Evolutionary conservation across 768 basidiomycete genomes (phyloP), one percentile per base, ranked within the genome.

Genomic region (Amanita fuliginea): DNA sequence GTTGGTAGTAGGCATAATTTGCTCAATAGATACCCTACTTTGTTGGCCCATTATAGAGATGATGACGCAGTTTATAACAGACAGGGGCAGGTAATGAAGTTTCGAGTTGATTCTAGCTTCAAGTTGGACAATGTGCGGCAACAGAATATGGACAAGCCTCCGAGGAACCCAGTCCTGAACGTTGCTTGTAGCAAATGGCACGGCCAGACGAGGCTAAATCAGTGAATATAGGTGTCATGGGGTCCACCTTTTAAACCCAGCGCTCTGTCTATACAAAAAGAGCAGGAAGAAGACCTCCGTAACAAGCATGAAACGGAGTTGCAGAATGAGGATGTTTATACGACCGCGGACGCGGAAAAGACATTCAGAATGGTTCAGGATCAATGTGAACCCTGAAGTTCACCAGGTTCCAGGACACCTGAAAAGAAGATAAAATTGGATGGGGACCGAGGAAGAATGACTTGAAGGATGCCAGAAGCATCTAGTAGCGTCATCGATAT

Each of bases 21-120:
- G 21, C 48, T 35, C 28, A 41, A 36, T 16, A 26, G 36, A 54
- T 50, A 50, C 49, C 40, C 41, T 32, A 41, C 39, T 41, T 42
- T 39, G 32, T 28, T 42, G 32, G 19, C 14, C 48, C 48, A 48
- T 41, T 30, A 16, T 28, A 35, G 33, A 42, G 33, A 22, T 21
- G 18, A 21, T 16, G 39, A 26, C 24, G 34, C n/a, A 36, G 19
- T 33, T 30, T 19, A 6, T 45, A 32, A 45, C 18, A 3, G 46
- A 37, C 35, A 40, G 16, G 16, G 26, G 47, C 37, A 34, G 35
- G 14, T 34, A 35, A 2, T 32, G 45, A 33, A 33, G 42, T n/a
- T 26, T 28, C 42, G 26, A 43, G 14, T 28, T 16, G 26, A 14
- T 26, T 28, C 42, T 24, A 24, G 39, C 18, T 40, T 40, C 10